Evolutionary conservation across 1,139 yeast species (phyloP).

Genomic region (Meyerozyma athensensis): DNA sequence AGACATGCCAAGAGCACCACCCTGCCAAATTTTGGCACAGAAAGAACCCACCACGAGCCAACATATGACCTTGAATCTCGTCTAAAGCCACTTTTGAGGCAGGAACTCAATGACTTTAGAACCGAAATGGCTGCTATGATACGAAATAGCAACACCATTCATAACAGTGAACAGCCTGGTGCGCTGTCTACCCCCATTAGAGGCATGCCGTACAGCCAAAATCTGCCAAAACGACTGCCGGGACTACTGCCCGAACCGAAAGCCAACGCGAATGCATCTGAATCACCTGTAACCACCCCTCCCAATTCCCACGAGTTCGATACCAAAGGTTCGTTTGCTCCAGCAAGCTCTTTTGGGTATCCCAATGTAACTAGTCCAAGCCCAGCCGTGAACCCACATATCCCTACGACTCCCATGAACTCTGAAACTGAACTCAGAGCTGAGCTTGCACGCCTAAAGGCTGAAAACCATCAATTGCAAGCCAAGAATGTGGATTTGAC

Average conservation of each 20-base stretch:
- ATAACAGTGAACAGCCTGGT: conserved; percentile 7
- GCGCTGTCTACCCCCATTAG: conserved; percentile 4
- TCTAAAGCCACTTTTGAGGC: conserved; percentile 3
- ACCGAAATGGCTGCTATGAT: conserved; percentile 1
- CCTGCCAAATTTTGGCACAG: conserved; percentile 9
- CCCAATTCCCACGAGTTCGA: conserved; percentile 7
- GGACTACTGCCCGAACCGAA: not conserved
- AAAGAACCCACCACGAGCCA: conserved; percentile 12
- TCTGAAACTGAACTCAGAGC: not conserved
- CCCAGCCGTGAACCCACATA: not conserved
- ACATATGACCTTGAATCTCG: conserved; percentile 11
- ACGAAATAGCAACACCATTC: conserved; percentile 1
- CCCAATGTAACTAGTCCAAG: conserved; percentile 1
- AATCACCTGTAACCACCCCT: conserved; percentile 11
- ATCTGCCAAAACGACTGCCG: not conserved
- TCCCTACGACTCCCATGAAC: not conserved
- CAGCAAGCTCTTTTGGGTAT: not conserved
- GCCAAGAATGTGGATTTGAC: conserved; percentile 9
- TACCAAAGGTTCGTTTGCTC: not conserved
- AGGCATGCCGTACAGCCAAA: not conserved
- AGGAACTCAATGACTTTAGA: conserved; percentile 1
- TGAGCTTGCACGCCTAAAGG: conserved; percentile 5
- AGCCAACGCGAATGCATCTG: not conserved
- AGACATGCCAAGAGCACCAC: conserved; percentile 7
- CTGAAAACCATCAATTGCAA: conserved; percentile 8